Conservation (phyloP, 352 stramenopile species). For the Phytophthora megakarya region DNA sequence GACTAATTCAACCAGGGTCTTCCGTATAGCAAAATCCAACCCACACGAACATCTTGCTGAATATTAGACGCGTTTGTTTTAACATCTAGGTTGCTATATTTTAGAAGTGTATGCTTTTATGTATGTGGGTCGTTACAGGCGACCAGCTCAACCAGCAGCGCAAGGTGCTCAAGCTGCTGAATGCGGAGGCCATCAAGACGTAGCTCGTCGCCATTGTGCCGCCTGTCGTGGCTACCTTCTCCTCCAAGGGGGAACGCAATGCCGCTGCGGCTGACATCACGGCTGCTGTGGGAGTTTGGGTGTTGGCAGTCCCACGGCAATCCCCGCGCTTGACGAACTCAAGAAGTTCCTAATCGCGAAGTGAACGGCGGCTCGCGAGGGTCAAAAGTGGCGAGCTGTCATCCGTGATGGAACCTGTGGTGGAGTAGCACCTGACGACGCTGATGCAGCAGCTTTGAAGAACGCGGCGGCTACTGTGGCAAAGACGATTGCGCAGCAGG, state of each 20-base stretch:
- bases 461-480: constrained; percentile 40
- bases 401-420: constrained; percentile 57
- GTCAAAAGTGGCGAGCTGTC: constrained; percentile 51
- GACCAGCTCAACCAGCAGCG: constrained; percentile 60
- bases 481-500: constrained; percentile 40
- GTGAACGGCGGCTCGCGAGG: constrained; percentile 53
- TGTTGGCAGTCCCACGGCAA: constrained; percentile 33
- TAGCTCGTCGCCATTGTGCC: constrained; percentile 49
- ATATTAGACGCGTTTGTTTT: no score
- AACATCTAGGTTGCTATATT: no score
- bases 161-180: constrained; percentile 37
- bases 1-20: neutral
- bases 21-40: no score
- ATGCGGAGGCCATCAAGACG: constrained; percentile 38
- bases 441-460: constrained; percentile 68
- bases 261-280: constrained; percentile 57
- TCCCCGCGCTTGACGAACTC: constrained; percentile 56
- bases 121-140: no score
- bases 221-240: constrained; percentile 43
- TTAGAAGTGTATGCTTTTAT: no score
- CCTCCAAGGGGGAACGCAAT: constrained; percentile 43
- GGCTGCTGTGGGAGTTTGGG: constrained; percentile 51
- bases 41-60: no score
- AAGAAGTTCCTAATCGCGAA: constrained; percentile 51
- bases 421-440: constrained; percentile 51